phyloP scores from a whole-genome alignment of 805 yeast genomes.

The Nakazawaea populi region DNA sequence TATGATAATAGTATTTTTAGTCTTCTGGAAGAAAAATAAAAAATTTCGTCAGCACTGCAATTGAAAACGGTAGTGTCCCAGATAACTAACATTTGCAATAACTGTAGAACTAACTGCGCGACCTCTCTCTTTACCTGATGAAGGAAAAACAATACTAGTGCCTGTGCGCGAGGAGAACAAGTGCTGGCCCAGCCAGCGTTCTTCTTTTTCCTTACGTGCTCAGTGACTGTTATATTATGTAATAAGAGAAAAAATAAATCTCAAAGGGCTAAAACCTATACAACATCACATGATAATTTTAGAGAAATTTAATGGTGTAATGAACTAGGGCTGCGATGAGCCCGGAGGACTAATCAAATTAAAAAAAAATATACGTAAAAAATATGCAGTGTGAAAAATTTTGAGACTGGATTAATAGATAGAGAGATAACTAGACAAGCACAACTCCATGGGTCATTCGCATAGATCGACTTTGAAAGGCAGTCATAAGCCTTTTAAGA shows the following conservation, averaged over 20 bases:
- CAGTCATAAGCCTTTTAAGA: conserved; percentile 85
- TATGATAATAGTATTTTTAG: neutral
- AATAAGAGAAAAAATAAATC: too few relatives aligned
- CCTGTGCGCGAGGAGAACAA: too few relatives aligned
- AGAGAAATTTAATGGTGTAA: neutral
- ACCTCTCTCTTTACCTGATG: too few relatives aligned
- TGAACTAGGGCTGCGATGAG: neutral
- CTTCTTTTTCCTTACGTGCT: too few relatives aligned
- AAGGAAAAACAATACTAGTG: too few relatives aligned
- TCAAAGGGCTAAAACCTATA: neutral
- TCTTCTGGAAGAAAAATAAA: neutral
- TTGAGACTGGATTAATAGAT: neutral
- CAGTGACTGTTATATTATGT: too few relatives aligned
- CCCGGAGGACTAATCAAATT: neutral
- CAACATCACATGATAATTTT: neutral
- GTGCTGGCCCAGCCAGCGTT: too few relatives aligned
- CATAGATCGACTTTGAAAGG: conserved; percentile 83
- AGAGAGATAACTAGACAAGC: neutral
- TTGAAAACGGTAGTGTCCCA: neutral
- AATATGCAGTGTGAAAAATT: conserved; percentile 6
- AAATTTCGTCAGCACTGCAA: neutral
- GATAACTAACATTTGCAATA: too few relatives aligned
- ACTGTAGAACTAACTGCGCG: too few relatives aligned
- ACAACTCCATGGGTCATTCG: conserved; percentile 66
- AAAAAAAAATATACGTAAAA: neutral